Percentiles rank a stretch among this genome's conserved stretches.
These are phyloP conservation scores for Gossypium anomalum DNA, from an alignment of 345 rosid genomes.

Conservation along the genomic window DNA sequence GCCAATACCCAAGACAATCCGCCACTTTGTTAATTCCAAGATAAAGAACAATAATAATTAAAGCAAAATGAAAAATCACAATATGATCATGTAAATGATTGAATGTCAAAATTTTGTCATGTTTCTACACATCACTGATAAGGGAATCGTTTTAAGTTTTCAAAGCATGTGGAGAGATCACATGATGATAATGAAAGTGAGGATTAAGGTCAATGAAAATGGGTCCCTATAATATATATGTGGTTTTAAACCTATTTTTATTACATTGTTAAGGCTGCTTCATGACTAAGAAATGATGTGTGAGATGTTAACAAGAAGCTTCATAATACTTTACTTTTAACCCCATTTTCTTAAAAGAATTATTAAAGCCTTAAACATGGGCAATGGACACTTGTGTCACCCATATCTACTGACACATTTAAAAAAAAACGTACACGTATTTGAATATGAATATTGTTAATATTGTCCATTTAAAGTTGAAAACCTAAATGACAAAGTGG, in stretches of 20 bases:
- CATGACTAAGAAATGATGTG: background rate
- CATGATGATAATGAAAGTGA: background rate
- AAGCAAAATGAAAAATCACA: background rate
- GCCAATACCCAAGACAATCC: conserved; percentile 13
- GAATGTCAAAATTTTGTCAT: background rate
- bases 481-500: too few relatives aligned
- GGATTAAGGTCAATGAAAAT: conserved; percentile 1
- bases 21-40: background rate
- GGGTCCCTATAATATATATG: background rate
- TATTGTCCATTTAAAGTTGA: too few relatives aligned
- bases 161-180: background rate
- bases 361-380: background rate
- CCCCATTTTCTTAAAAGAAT: background rate
- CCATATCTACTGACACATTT: too few relatives aligned
- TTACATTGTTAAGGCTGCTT: background rate
- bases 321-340: background rate
- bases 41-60: background rate
- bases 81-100: background rate
- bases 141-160: background rate
- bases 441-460: too few relatives aligned
- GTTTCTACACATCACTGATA: background rate
- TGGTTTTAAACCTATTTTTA: background rate
- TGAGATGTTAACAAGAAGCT: background rate
- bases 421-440: too few relatives aligned
- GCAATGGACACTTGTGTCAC: too few relatives aligned